Base-by-base conservation (phyloP, 2,329 filamentous ascomycete species). In the Xylaria sp. region DNA sequence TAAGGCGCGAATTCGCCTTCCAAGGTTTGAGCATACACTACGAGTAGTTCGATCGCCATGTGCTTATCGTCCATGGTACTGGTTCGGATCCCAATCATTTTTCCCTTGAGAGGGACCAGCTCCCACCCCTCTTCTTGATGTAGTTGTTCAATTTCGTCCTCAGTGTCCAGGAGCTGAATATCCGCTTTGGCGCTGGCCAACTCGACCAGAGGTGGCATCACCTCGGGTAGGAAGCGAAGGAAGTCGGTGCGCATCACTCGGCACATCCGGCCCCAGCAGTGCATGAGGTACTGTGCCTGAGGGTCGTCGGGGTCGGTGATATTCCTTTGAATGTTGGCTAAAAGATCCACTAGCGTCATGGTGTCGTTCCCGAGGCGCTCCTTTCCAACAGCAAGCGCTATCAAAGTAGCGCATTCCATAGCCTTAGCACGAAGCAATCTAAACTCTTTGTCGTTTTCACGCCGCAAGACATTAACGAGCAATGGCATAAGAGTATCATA, bases 181-280 rank as follows among this genome's bases (percentile, higher is more conserved):
- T 99, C 96, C 34, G 96, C 96, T 85, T 98, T 98, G 63, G 96
- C 94, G 75, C 93, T 92, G 37, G 95, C 96, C 72, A 98, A 88
- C 78, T 97, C 91, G 67, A 98, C 87, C 65, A 99, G 86, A 23
- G 96, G 96, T 7, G 95, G 95, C 90, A 99, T 98, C 71, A 99
- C 96, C 59, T 90, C 94, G 46, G 91, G 90, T 63, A 99, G 86
- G 85, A 97, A 99, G 18, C 94, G 94, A 13, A 98, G 86, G 81
- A 99, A 99, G 76, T 98, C 94, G 57, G 88, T 84, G 23, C 92
- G 94, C 72, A 99, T 88, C 37, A 99, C 95, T 73, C 96, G 91
- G 82, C 95, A 98, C 96, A 99, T 99, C 58, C 96, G 91, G 62
- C 96, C 96, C 96, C 96, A 99, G 84, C 96, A 99, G 85, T 99